Evolutionary conservation across 345 rosid genomes (phyloP), one percentile per base, ranked within the genome.

Genomic region (Orychophragmus violaceus): DNA sequence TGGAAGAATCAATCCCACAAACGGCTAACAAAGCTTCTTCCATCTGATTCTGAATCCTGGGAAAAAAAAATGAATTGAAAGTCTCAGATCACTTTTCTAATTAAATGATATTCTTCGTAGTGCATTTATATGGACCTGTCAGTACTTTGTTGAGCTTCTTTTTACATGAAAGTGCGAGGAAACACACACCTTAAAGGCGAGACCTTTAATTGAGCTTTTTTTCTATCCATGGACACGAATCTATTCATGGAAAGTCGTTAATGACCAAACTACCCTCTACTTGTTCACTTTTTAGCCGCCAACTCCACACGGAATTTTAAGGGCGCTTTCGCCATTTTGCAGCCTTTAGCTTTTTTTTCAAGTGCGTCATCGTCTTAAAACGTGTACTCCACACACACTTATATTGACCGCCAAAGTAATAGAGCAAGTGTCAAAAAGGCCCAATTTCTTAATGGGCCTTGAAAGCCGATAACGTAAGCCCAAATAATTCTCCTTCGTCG

Each of bases 1-100:
- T 73, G 11, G 72, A 50, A 39, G 77, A 51, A 59, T 59, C 66
- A 73, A 59, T 49, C 22, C 65, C 65, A 64, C 46, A 72, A 49
- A 65, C 48, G 8, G 24, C 49, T 46, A 59, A 59, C 60, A 55
- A 44, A 46, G 48, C 51, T 21, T 39, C 46, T 39, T 50, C 77
- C 77, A 73, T 73, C 18, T 64, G 66, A 48, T 46, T 64, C 51
- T 37, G 39, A 62, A 44, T 33, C 25, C n/a, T 0, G 3, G 10
- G 28, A 12, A 37, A 3, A 4, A 19, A 53, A 30, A 1, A 19
- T 35, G 50, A 33, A 19, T 0, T 50, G 36, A 18, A 28, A 46
- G 27, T 46, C 70, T 24, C 48, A 55, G 32, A 35, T 18, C 13
- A 36, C 18, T 6, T n/a, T 30, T 21, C 0, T 30, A 28, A 49